A percentile compares a stretch with the other conserved stretches of the same genome.
These are phyloP conservation scores for Hypoxylon sp. DNA, from an alignment of 2,329 filamentous ascomycete species.

Conservation along the genomic window DNA sequence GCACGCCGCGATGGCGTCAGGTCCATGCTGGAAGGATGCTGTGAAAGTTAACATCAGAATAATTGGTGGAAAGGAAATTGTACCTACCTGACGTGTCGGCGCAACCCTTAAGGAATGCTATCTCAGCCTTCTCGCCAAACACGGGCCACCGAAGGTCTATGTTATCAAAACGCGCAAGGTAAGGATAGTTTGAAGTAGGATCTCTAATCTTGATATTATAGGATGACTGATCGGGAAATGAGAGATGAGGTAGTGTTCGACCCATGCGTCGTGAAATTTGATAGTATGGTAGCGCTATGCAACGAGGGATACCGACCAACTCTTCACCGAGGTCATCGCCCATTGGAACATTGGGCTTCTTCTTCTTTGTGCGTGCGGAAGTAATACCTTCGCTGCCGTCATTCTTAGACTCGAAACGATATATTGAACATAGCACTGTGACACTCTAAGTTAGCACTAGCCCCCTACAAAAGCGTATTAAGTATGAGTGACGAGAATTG, in stretches of 20 bases:
- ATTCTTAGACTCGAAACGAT: conserved; percentile 66
- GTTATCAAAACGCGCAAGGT: conserved; percentile 67
- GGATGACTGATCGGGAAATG: conserved; percentile 68
- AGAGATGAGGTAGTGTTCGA: conserved; percentile 66
- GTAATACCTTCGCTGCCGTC: conserved; percentile 67
- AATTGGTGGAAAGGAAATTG: background rate
- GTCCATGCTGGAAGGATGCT: conserved; percentile 66
- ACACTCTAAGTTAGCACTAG: conserved; percentile 17
- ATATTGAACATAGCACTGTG: conserved; percentile 65
- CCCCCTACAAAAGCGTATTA: background rate
- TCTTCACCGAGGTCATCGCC: conserved; percentile 67
- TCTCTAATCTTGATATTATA: conserved; percentile 68
- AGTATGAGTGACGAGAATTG: background rate
- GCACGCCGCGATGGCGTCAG: conserved; percentile 66
- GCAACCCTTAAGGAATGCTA: conserved; percentile 66
- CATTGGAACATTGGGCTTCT: conserved; percentile 59
- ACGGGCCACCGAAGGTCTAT: conserved; percentile 68
- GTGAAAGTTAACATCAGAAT: conserved; percentile 14
- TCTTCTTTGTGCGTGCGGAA: conserved; percentile 52
- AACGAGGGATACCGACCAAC: conserved; percentile 63
- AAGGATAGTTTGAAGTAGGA: conserved; percentile 64
- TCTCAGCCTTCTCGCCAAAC: conserved; percentile 66
- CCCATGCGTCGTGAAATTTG: conserved; percentile 67
- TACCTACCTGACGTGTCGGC: conserved; percentile 61
- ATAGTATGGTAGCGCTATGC: conserved; percentile 65